These are phyloP conservation scores for Colletotrichum higginsianum DNA, from an alignment of 2,329 filamentous ascomycete genomes.

Conservation along the genomic window DNA sequence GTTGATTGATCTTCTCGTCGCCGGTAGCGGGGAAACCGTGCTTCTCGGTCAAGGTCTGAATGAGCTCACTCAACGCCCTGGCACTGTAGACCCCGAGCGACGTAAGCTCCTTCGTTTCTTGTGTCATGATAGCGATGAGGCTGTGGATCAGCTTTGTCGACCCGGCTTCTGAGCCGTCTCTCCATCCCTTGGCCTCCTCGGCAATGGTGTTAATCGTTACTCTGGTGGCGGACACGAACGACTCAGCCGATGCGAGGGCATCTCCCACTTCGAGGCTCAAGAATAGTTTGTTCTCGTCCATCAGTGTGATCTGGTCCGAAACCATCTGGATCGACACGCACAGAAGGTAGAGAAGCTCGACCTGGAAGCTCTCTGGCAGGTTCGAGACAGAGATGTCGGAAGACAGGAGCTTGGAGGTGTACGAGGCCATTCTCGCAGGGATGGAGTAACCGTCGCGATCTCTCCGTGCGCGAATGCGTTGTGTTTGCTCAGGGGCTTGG, in stretches of 20 bases:
- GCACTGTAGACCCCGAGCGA: slow-evolving; percentile 67
- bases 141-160: slow-evolving; percentile 56
- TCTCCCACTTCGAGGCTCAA: slow-evolving; percentile 54
- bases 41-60: slow-evolving; percentile 62
- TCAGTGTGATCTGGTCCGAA: slow-evolving; percentile 67
- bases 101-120: slow-evolving; percentile 58
- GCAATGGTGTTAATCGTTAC: slow-evolving; percentile 54
- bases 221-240: slow-evolving; percentile 59
- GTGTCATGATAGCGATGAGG: slow-evolving; percentile 61
- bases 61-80: slow-evolving; percentile 64
- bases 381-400: slow-evolving; percentile 56
- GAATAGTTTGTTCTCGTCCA: slow-evolving; percentile 64
- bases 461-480: slow-evolving; percentile 57
- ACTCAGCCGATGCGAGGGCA: slow-evolving; percentile 57
- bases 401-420: slow-evolving; percentile 72
- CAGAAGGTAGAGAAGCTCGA: slow-evolving; percentile 67
- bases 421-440: slow-evolving; percentile 82
- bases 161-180: slow-evolving; percentile 50
- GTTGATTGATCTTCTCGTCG: slow-evolving; percentile 63
- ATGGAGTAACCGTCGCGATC: slow-evolving; percentile 81
- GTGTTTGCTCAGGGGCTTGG: slow-evolving; percentile 46
- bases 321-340: slow-evolving; percentile 66
- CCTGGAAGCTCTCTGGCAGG: slow-evolving; percentile 59
- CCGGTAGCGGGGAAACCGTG: slow-evolving; percentile 62
- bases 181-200: slow-evolving; percentile 56